Percentiles rank a stretch among this genome's conserved stretches.
Evolutionary conservation across 208 protist species (phyloP).

Genomic region (Trypanosoma platydactyli): DNA sequence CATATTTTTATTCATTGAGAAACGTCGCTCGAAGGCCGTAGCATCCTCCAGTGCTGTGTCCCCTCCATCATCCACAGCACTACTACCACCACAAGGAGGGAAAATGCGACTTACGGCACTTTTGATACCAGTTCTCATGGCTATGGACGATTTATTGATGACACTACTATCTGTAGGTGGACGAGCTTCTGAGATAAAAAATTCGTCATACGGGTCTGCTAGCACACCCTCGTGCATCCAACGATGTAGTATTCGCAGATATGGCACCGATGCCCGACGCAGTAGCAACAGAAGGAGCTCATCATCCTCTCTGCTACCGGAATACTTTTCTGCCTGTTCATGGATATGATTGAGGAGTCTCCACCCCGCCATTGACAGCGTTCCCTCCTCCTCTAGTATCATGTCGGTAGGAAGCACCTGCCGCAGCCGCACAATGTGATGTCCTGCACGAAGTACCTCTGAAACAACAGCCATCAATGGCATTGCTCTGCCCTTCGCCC

Average conservation of each 20-base stretch:
- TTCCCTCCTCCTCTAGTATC: conserved; percentile 35
- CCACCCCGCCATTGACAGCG: conserved; percentile 46
- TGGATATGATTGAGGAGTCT: conserved; percentile 80
- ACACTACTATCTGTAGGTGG: not conserved
- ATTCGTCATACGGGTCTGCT: conserved; percentile 82
- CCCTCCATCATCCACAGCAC: conserved; percentile 24
- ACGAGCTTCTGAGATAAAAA: conserved; percentile 73
- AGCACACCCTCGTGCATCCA: conserved; percentile 86
- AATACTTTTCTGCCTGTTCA: conserved; percentile 57
- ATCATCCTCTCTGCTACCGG: conserved; percentile 76
- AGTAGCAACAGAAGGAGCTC: conserved; percentile 70
- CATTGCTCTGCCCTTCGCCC: conserved; percentile 57
- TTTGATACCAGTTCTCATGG: conserved; percentile 2
- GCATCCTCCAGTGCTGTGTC: conserved; percentile 35
- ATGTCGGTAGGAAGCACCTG: conserved; percentile 80
- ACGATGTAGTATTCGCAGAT: conserved; percentile 72
- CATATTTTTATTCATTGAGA: conserved; percentile 83
- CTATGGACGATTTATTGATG: conserved; percentile 2
- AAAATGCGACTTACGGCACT: conserved; percentile 27
- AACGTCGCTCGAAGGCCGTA: conserved; percentile 70
- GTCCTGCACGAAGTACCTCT: conserved; percentile 76
- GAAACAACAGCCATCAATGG: conserved; percentile 85
- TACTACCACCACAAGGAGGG: conserved; percentile 3
- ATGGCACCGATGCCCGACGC: conserved; percentile 73
- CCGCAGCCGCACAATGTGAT: conserved; percentile 80